Evolutionary conservation across 2,329 filamentous ascomycete species (phyloP), one percentile per base, ranked within the genome.

Genomic region (Didymella exigua): DNA sequence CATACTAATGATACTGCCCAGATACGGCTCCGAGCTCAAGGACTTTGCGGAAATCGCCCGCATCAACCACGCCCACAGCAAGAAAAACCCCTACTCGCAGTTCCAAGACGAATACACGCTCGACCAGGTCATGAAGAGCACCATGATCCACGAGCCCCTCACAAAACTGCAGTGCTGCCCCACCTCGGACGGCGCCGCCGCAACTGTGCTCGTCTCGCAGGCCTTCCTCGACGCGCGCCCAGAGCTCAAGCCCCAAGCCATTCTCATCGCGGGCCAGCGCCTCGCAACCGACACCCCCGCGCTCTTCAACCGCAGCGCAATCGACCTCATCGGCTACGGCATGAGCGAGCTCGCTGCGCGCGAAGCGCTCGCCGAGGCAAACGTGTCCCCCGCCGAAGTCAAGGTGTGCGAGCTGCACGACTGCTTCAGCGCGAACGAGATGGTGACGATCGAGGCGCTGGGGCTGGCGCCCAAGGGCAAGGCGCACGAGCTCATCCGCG

Each of bases 91-190:
- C 9, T 99, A 99, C 82, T 93, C 91, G n/a, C 93, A 98, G 77
- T 98, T 99, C 82, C 89, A 89, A 70, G 86, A 96, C 70, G 90
- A 93, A 73, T 98, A 98, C 80, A 90, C 89, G 0, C 85, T 88
- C 34, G 90, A 96, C 27, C 88, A 98, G 77, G 82, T 98, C 73
- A 76, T 91, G 71, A 81, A 88, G 31, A 79, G 90, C 0, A 81
- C 90, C 56, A 89, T 86, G 83, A 90, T 98, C 76, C 87, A 91
- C 78, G 86, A 86, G 61, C 93, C 93, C 14, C 83, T 98, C 51
- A 98, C 95, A 54, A 98, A 97, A 78, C 87, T 98, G n/a, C 95
- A 98, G 79, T 98, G 93, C 84, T 97, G 93, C 78, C 93, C 95
- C 1, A 98, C 93, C 1, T 96, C 91, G 0, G 95, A 98, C 75